Evolutionary conservation across 345 rosid genomes (phyloP), one percentile per base, ranked within the genome.

Genomic region (Nasturtium officinale): DNA sequence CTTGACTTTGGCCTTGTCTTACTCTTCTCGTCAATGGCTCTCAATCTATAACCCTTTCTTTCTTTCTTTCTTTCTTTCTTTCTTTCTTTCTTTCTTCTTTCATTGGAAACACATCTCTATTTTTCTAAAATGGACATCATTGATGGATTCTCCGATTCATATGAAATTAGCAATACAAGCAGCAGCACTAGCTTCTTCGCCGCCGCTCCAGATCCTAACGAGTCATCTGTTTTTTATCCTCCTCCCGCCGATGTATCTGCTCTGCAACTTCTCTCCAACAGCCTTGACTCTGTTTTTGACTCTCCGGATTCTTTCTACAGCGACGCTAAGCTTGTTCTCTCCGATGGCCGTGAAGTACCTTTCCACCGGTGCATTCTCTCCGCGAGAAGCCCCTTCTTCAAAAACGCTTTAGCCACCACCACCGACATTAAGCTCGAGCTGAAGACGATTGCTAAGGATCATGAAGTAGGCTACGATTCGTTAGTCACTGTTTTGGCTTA

Each of bases 331-430:
- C 83, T 92, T 50, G 70, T 63, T 50, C 82, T 84, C 72, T 48
- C 87, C 26, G 80, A 77, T 18, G 90, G 83, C 47, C 71, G 74
- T 3, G 89, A 87, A 63, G 76, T 92, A 8, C 48, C 85, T n/a
- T 84, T 92, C 55, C 95, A 92, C 82, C 87, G 96, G 15, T 90
- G 92, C 82, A 77, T 92, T 81, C 51, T 92, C 0, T 77, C 92
- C 0, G 79, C 83, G 18, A 84, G 98, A 77, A 87, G 87, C 61
- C 76, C 83, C 7, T 83, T 88, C 61, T 90, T 90, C 78, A 87
- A 76, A 65, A 55, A 11, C 68, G 76, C 77, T 35, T 86, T 92
- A 23, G 81, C 81, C 48, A 9, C 76, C 29, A 76, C 80, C 47
- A 25, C 35, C 10, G 72, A 9, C 50, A 1, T 71, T 45, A 87